phyloP scores from a whole-genome alignment of 306 rosid genomes.

The Dryas alaskensis region DNA sequence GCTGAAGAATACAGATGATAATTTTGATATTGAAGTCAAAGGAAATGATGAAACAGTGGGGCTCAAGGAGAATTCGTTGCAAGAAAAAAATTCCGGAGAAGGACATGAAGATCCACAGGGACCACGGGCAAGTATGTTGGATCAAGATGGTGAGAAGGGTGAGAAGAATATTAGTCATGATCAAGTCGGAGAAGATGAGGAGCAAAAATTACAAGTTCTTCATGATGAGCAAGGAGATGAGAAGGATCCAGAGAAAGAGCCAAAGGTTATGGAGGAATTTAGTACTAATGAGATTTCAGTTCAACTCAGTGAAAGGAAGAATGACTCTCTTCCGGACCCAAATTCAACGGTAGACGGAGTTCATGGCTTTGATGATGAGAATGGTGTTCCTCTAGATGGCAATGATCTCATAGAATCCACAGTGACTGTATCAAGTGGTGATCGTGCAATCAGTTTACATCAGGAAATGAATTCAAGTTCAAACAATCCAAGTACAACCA shows the following conservation, averaged over 20 bases:
- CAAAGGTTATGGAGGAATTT: background rate
- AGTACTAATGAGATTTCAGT: background rate
- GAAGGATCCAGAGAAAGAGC: background rate
- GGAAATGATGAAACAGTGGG: background rate
- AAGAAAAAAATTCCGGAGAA: background rate
- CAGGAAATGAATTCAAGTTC: background rate
- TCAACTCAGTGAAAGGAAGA: background rate
- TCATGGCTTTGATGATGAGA: slow-evolving; percentile 23
- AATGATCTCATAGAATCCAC: slow-evolving; percentile 2
- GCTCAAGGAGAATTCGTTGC: background rate
- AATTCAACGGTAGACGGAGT: slow-evolving; percentile 12
- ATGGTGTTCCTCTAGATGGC: slow-evolving; percentile 3
- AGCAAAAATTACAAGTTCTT: background rate
- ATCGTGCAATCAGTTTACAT: background rate
- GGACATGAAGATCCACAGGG: background rate
- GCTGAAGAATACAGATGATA: background rate
- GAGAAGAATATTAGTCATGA: background rate
- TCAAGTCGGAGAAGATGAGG: slow-evolving; percentile 8
- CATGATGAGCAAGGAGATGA: background rate
- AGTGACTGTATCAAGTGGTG: background rate
- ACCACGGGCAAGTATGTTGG: background rate
- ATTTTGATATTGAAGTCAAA: background rate
- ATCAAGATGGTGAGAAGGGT: background rate
- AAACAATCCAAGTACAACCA: background rate
- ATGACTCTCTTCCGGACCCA: background rate